Conservation (phyloP, 768 basidiomycete species). For the Heimioporus sp. region DNA sequence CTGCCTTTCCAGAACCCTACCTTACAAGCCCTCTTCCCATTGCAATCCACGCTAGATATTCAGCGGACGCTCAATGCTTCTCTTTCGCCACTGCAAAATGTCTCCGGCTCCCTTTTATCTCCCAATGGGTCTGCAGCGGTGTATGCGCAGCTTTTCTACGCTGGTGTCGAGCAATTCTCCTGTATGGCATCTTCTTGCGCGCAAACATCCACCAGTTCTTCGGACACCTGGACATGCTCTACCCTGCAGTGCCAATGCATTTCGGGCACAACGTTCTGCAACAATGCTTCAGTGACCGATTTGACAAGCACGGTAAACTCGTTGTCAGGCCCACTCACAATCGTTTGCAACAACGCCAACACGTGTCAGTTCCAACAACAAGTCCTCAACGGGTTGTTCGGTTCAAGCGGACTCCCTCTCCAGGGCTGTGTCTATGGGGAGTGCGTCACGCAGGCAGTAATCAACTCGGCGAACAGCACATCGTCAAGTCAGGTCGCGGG, state of each 20-base stretch:
- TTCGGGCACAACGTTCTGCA: conserved; percentile 72
- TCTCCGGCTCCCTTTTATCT: conserved; percentile 24
- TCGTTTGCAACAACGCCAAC: conserved; percentile 62
- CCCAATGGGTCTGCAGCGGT: conserved; percentile 56
- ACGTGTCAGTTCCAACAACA: conserved; percentile 78
- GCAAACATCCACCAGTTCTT: conserved; percentile 47
- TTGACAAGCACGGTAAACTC: conserved; percentile 63
- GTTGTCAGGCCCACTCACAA: conserved; percentile 61
- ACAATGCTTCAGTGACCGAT: conserved; percentile 43
- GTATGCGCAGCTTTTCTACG: conserved; percentile 75
- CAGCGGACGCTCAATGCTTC: conserved; percentile 69
- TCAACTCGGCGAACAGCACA: conserved; percentile 52
- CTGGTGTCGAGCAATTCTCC: conserved; percentile 86
- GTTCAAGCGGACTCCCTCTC: conserved; percentile 66
- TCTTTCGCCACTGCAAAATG: conserved; percentile 55
- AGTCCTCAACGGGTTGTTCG: conserved; percentile 68
- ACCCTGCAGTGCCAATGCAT: conserved; percentile 76
- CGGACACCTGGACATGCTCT: conserved; percentile 66
- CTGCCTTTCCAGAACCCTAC: conserved; percentile 68
- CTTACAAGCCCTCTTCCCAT: conserved; percentile 71
- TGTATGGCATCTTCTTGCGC: conserved; percentile 71
- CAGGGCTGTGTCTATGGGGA: conserved; percentile 82
- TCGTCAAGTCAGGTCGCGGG: conserved; percentile 28
- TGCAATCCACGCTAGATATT: conserved; percentile 72
- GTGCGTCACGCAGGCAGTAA: conserved; percentile 78